Evolutionary conservation across 495 filamentous ascomycete species (phyloP).

Genomic region (Penicillium diatomitis): DNA sequence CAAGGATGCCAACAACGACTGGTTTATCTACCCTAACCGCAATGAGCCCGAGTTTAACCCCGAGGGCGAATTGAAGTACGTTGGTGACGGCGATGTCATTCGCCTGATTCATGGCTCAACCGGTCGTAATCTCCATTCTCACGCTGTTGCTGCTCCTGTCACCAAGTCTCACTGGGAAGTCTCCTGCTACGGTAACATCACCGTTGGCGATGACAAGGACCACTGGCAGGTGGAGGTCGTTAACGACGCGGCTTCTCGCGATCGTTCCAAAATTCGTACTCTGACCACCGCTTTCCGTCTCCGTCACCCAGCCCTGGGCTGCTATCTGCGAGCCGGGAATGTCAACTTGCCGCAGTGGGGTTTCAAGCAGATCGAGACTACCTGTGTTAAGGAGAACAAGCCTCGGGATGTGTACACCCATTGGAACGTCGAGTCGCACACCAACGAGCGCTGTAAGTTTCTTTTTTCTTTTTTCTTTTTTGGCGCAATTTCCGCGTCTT

Average conservation of each 20-base stretch:
- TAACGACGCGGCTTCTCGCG: slow-evolving; percentile 74
- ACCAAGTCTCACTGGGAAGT: slow-evolving; percentile 88
- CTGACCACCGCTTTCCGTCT: slow-evolving; percentile 90
- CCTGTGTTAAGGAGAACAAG: slow-evolving; percentile 89
- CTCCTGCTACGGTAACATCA: slow-evolving; percentile 90
- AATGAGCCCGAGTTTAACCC: slow-evolving; percentile 60
- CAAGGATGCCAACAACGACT: slow-evolving; percentile 99
- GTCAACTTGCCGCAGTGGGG: slow-evolving; percentile 97
- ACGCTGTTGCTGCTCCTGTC: slow-evolving; percentile 77
- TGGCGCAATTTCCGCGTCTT: no score
- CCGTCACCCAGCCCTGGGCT: slow-evolving; percentile 73
- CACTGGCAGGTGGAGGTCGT: slow-evolving; percentile 95
- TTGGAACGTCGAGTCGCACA: slow-evolving; percentile 96
- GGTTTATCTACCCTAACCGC: slow-evolving; percentile 96
- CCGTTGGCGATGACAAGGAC: slow-evolving; percentile 96
- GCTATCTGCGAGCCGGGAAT: slow-evolving; percentile 92
- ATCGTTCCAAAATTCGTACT: slow-evolving; percentile 79
- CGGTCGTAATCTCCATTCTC: slow-evolving; percentile 92
- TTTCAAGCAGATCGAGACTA: slow-evolving; percentile 98
- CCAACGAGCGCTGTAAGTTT: slow-evolving; percentile 82
- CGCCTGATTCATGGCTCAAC: slow-evolving; percentile 93
- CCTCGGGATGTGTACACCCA: slow-evolving; percentile 90
- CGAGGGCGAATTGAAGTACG: slow-evolving; percentile 57
- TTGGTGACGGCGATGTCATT: slow-evolving; percentile 69
- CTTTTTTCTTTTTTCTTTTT: no score